Conservation (phyloP, 2,329 filamentous ascomycete species). For the Fusarium mexicanum region DNA sequence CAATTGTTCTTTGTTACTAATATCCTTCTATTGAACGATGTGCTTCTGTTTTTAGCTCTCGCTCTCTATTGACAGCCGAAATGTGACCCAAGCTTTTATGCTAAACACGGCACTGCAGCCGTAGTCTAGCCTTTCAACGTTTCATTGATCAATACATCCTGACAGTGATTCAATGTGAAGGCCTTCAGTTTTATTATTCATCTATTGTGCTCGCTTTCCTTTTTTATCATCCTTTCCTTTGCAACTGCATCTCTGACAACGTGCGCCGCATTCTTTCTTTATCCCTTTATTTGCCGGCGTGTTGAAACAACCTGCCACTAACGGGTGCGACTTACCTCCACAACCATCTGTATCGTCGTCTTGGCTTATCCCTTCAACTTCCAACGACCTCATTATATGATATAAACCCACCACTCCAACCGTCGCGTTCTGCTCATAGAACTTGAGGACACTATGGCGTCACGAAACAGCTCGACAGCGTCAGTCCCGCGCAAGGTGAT, state of each 20-base stretch:
- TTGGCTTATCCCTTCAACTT: neutral
- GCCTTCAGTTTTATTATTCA: neutral
- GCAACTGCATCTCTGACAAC: conserved; percentile 7
- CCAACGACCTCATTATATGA: conserved; percentile 9
- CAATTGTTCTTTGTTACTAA: neutral
- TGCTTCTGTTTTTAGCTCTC: conserved; percentile 15
- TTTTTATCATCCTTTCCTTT: conserved; percentile 5
- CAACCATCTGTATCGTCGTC: neutral
- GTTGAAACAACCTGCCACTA: conserved; percentile 6
- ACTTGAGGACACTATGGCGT: conserved; percentile 29
- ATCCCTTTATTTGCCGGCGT: neutral
- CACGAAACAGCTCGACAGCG: conserved; percentile 34
- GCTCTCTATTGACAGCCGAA: neutral
- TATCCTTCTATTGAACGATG: neutral
- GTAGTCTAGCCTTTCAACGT: neutral
- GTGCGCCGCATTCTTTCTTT: conserved; percentile 19
- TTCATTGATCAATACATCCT: neutral
- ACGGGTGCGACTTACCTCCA: neutral
- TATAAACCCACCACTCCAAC: conserved; percentile 8
- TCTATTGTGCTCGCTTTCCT: neutral
- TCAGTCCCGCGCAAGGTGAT: conserved; percentile 37
- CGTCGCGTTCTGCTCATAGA: conserved; percentile 2
- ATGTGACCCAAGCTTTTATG: conserved; percentile 14
- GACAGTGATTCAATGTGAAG: conserved; percentile 6
- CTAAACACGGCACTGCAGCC: neutral